These are phyloP conservation scores for Paraphoma chrysanthemicola DNA, from an alignment of 2,329 filamentous ascomycete genomes.

Conservation along the genomic window DNA sequence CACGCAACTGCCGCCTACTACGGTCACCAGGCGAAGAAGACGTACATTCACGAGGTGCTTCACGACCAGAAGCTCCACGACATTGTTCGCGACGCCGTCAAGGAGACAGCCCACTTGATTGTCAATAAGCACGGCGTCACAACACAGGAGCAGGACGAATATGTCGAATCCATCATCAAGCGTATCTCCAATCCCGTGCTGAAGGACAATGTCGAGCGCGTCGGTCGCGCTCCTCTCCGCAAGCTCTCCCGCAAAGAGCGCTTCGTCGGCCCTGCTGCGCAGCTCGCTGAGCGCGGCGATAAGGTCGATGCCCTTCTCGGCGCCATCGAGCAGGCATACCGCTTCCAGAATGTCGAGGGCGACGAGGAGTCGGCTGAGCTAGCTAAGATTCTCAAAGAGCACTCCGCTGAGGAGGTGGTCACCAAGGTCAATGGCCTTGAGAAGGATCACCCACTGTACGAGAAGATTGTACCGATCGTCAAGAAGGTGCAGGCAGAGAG, in stretches of 20 bases:
- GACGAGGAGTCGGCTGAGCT: slow-evolving; percentile 90
- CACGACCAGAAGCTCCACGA: slow-evolving; percentile 79
- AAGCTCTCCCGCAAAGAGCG: slow-evolving; percentile 96
- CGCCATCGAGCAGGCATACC: slow-evolving; percentile 88
- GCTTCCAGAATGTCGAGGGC: slow-evolving; percentile 91
- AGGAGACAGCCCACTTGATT: slow-evolving; percentile 87
- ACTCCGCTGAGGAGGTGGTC: slow-evolving; percentile 76
- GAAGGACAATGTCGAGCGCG: slow-evolving; percentile 92
- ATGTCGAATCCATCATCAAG: slow-evolving; percentile 89
- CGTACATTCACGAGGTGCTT: slow-evolving; percentile 88
- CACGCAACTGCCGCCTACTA: slow-evolving; percentile 97
- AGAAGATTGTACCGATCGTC: slow-evolving; percentile 77
- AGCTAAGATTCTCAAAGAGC: slow-evolving; percentile 81
- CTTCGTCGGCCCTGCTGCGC: slow-evolving; percentile 89
- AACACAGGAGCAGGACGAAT: slow-evolving; percentile 77
- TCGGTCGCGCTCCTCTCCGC: slow-evolving; percentile 90
- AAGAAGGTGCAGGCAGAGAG: slow-evolving; percentile 72
- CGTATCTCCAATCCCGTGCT: slow-evolving; percentile 94
- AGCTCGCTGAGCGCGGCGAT: slow-evolving; percentile 83
- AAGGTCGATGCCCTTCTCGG: slow-evolving; percentile 76
- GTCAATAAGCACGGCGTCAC: slow-evolving; percentile 84
- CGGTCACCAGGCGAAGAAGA: slow-evolving; percentile 84
- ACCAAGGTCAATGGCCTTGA: slow-evolving; percentile 83
- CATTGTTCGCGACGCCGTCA: slow-evolving; percentile 79
- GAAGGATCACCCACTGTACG: slow-evolving; percentile 76